A percentile compares a stretch with the other conserved stretches of the same genome.
These are phyloP conservation scores for Viridothelium virens DNA, from an alignment of 495 filamentous ascomycete species.

Conservation along the genomic window DNA sequence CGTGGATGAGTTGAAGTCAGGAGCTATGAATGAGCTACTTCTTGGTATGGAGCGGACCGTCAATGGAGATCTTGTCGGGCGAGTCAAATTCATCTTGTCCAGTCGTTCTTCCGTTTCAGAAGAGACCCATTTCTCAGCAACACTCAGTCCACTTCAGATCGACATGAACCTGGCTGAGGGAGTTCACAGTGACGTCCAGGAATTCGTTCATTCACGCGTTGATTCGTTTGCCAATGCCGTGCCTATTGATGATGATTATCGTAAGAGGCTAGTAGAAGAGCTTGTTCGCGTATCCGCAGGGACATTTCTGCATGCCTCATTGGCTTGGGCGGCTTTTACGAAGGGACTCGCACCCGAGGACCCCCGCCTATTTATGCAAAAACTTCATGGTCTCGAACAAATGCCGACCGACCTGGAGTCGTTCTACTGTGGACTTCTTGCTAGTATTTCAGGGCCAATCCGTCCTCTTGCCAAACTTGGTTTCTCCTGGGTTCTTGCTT, in stretches of 20 bases:
- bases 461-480: neutral
- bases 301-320: neutral
- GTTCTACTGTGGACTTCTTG: neutral
- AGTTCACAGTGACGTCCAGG: neutral
- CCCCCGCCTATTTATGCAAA: neutral
- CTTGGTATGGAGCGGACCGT: neutral
- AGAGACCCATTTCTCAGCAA: neutral
- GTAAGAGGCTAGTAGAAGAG: neutral
- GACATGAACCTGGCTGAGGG: neutral
- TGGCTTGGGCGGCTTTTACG: neutral
- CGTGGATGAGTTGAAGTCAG: neutral
- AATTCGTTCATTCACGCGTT: neutral
- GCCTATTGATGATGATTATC: neutral
- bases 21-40: neutral
- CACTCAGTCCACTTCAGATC: neutral
- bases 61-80: neutral
- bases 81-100: neutral
- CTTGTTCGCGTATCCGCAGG: neutral
- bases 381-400: neutral
- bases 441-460: neutral
- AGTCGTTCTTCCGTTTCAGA: neutral
- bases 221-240: neutral
- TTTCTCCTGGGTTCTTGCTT: neutral
- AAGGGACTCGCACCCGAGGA: neutral
- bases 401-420: neutral